Percentiles rank a stretch among this genome's conserved stretches.
These are phyloP conservation scores for Heritiera littoralis DNA, from an alignment of 345 rosid genomes.

Conservation along the genomic window DNA sequence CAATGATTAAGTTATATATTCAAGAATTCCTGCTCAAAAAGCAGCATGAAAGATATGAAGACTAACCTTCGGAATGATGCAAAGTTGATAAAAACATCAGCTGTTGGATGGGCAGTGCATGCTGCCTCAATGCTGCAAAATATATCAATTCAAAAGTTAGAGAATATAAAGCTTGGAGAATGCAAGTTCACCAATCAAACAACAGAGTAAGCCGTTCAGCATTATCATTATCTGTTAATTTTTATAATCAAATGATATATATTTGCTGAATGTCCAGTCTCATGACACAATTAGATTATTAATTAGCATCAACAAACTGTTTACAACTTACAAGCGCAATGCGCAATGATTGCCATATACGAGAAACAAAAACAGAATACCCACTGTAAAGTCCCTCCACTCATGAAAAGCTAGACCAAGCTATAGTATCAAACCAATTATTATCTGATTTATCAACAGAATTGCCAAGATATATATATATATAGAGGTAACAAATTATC, in stretches of 20 bases:
- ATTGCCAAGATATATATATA: too few species aligned
- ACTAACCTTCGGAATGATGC: constrained; percentile 87
- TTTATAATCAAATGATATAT: neutral
- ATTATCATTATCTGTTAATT: constrained; percentile 4
- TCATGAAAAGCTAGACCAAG: neutral
- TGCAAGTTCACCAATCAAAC: neutral
- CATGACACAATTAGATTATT: neutral
- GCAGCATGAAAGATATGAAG: neutral
- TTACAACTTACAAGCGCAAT: constrained; percentile 9
- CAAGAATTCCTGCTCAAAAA: constrained; percentile 13
- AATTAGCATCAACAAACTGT: neutral
- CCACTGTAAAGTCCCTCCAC: neutral
- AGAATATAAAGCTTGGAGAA: constrained; percentile 16
- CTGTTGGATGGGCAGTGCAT: constrained; percentile 87
- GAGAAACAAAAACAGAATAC: neutral
- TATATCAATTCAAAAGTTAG: constrained; percentile 19
- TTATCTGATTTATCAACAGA: neutral
- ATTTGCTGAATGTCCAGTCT: neutral
- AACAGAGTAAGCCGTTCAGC: neutral
- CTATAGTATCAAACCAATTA: neutral
- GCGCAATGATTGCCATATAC: neutral
- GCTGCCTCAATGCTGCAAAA: constrained; percentile 91
- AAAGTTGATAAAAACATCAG: constrained; percentile 94
- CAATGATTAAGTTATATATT: constrained; percentile 8
- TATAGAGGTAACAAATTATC: neutral